Evolutionary conservation across 2,329 filamentous ascomycete genomes (phyloP).

Genomic region (Fusarium proliferatum): DNA sequence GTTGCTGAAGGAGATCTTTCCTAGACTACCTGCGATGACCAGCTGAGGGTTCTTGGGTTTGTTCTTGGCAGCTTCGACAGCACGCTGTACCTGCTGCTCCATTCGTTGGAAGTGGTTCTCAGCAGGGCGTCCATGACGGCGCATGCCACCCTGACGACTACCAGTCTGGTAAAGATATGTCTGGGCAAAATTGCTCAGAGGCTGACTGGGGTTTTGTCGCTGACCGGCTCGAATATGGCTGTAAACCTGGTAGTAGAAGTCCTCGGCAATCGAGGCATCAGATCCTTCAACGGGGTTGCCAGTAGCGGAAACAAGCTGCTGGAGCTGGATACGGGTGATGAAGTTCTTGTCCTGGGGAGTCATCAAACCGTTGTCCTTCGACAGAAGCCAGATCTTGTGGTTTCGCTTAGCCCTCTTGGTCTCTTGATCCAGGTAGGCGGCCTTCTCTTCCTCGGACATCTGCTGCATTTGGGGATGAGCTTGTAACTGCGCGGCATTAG

Average conservation of each 20-base stretch:
- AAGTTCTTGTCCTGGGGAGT: slow-evolving; percentile 99
- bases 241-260: slow-evolving; percentile 99
- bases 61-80: slow-evolving; percentile 95
- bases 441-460: slow-evolving; percentile 85
- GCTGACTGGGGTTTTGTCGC: slow-evolving; percentile 91
- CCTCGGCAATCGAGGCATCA: slow-evolving; percentile 85
- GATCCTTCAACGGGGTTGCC: slow-evolving; percentile 85
- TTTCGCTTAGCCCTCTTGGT: slow-evolving; percentile 96
- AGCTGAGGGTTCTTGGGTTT: slow-evolving; percentile 98
- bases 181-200: slow-evolving; percentile 94
- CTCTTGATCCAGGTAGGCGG: slow-evolving; percentile 87
- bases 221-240: slow-evolving; percentile 92
- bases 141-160: slow-evolving; percentile 77
- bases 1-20: slow-evolving; percentile 99
- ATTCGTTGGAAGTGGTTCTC: slow-evolving; percentile 99
- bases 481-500: slow-evolving; percentile 49
- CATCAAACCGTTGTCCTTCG: slow-evolving; percentile 96
- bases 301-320: slow-evolving; percentile 93
- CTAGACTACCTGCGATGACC: slow-evolving; percentile 93
- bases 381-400: slow-evolving; percentile 95
- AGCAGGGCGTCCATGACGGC: slow-evolving; percentile 82
- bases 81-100: slow-evolving; percentile 98
- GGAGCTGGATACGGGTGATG: slow-evolving; percentile 96
- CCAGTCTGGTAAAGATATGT: slow-evolving; percentile 98
- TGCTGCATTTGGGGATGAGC: slow-evolving; percentile 66